phyloP scores from a whole-genome alignment of 2,329 filamentous ascomycete genomes.

The Phaeophleospora eucalypticola region DNA sequence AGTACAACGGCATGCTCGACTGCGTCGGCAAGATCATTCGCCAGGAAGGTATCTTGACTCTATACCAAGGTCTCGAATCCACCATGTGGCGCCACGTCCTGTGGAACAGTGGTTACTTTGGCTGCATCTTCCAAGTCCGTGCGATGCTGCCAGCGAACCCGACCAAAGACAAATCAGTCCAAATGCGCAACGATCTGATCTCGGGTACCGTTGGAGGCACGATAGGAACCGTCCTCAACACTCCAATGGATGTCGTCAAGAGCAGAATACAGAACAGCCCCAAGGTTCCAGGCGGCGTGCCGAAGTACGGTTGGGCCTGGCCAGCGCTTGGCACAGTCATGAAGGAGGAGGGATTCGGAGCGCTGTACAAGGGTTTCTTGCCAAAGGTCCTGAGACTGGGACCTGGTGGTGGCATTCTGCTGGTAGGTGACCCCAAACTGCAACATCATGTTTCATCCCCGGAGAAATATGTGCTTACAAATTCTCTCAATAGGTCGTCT shows the following conservation, averaged over 20 bases:
- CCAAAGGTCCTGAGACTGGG: conserved; percentile 84
- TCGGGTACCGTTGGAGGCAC: conserved; percentile 87
- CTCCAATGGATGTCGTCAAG: conserved; percentile 96
- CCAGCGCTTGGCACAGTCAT: conserved; percentile 79
- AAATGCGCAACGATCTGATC: conserved; percentile 83
- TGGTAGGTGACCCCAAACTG: conserved; percentile 56
- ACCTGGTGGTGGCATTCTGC: conserved; percentile 68
- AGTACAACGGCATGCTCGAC: conserved; percentile 79
- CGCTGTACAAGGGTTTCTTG: conserved; percentile 95
- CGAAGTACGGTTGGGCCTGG: conserved; percentile 99
- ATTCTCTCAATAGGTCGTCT: conserved; percentile 42
- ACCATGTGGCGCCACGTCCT: conserved; percentile 93
- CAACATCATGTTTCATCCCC: not conserved
- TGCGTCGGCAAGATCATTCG: conserved; percentile 76
- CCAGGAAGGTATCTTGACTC: conserved; percentile 75
- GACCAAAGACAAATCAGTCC: conserved; percentile 70
- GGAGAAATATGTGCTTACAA: not conserved
- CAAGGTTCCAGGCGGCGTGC: conserved; percentile 71
- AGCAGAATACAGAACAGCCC: conserved; percentile 93
- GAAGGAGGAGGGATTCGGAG: conserved; percentile 86
- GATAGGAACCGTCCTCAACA: conserved; percentile 86
- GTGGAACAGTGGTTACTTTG: conserved; percentile 97
- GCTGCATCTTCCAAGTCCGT: conserved; percentile 96
- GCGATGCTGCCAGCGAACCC: conserved; percentile 66
- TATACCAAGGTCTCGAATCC: conserved; percentile 96